Base-by-base conservation (phyloP, 2,329 filamentous ascomycete genomes). In the Trichoderma hamatum region DNA sequence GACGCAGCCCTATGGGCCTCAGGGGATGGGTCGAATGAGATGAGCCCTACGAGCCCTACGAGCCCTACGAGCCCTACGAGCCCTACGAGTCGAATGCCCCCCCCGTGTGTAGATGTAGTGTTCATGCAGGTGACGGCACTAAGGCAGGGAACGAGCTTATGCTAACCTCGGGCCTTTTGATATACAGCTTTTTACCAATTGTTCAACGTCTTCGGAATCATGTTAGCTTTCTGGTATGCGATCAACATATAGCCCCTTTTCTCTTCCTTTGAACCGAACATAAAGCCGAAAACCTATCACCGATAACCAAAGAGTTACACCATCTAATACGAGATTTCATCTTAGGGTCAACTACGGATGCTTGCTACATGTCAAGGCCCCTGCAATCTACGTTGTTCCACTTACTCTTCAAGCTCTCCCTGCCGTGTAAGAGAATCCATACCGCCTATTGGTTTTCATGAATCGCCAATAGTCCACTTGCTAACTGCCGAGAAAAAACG, bases 391-490 rank as follows among this genome's bases (percentile, higher is more conserved):
- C 75, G 82, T 89, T 46, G 82, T 92, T 1, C 90, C 90, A 0
- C 81, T 92, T 3, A 84, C 86, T 11, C 83, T 91, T 70, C 90
- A 92, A 77, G 84, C 83, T 64, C 80, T 92, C 3, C 90, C 90
- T 0, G 89, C 89, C 1, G 72, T 90, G 68, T 83, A 74, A 72
- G 79, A 67, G 9, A 9, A 43, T n/a, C 16, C 49, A 16, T 13
- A 16, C 39, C 39, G 6, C 39, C 3, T 16, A 3, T 64, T 16
- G 2, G 39, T 7, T 21, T 39, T 9, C 51, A 59, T 64, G 49
- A 43, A 30, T 64, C 49, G 61, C 43, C 28, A 19, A 19, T 19
- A 54, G 11, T 32, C 51, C 62, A 21, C 11, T 26, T 55, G n/a
- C 70, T 71, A 32, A 73, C 36, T 3, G 26, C 26, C 11, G 13